Evolutionary conservation across 164 flowering plant genomes (phyloP), one percentile per base, ranked within the genome.

Genomic region (Saururus chinensis): DNA sequence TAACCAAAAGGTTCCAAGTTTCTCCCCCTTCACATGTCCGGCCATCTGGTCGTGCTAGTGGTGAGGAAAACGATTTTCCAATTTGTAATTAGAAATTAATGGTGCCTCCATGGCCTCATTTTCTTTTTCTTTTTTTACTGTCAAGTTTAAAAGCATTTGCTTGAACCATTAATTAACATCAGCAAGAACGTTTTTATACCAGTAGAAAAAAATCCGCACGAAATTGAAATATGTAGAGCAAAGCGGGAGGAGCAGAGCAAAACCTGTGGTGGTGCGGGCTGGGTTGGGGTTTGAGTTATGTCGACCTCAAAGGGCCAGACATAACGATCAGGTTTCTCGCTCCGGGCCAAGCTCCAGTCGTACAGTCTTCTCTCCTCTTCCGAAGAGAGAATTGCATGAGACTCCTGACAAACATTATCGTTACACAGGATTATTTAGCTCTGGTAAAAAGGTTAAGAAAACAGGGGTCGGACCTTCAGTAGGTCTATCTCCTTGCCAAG

Each of bases 311-410:
- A 89, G 7, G 98, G 96, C 98, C 96, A 89, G 1, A 59, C 65
- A 57, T 85, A 92, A 57, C 71, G 72, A 7, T 80, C 96, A 41
- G 89, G 77, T 4, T 70, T 72, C 52, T 71, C 88, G 21, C 56
- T 80, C 56, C 96, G 82, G 1, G 85, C 80, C 74, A 92, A 70
- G 75, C 98, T 92, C 95, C 98, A 92, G 62, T 92, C 96, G 21
- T 92, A 89, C 57, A 92, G 53, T 72, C 96, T 85, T 70, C 92
- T 82, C 66, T 92, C 96, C 59, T 85, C 81, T 55, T 61, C 80
- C 0, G 85, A 62, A 1, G 96, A 87, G 62, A 92, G 74, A 9
- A 92, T 87, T 0, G 70, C 57, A 62, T 85, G 72, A 7, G 96
- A 84, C 60, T 86, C 96, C 92, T 86, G 60, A 21, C 24, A 51